Evolutionary conservation across 2,329 filamentous ascomycete genomes (phyloP), one percentile per base, ranked within the genome.

Genomic region (Pseudopyricularia cyperi): DNA sequence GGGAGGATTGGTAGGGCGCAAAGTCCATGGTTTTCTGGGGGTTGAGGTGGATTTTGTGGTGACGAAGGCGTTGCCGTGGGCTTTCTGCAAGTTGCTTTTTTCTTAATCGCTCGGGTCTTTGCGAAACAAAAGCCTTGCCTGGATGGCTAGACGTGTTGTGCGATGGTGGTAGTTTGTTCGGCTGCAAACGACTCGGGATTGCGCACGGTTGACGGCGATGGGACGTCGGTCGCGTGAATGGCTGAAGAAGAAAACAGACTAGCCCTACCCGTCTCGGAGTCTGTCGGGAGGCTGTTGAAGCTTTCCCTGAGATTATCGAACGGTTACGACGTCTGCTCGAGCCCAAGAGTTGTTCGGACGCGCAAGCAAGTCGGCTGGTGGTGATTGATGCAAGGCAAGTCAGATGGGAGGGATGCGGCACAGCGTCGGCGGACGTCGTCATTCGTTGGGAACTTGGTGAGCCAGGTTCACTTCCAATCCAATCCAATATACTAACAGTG

Each of bases 1-100:
- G 85, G 48, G 85, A 85, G 67, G 91, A 91, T 73, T 97, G 93
- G 71, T 97, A 98, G 35, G 93, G 93, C 46, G 93, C 93, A 66
- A 97, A 98, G 72, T 96, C 87, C 87, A 93, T 93, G 52, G 60
- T 71, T 4, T n/a, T n/a, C n/a, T n/a, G n/a, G n/a, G n/a, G n/a
- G 12, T 19, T 33, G 19, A 14, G 24, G 11, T 2, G 46, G 26
- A n/a, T n/a, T 32, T 47, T n/a, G 4, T 4, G 7, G 8, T 30
- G 11, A 48, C n/a, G 8, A 17, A 32, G 24, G 15, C 3, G 24
- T 48, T 14, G 12, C 46, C 12, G 8, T 30, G 24, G 46, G n/a
- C n/a, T 32, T 9, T 33, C 26, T 30, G 28, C 11, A 48, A 4
- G 24, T 48, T 24, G 26, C 12, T 48, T 22, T 26, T n/a, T n/a